phyloP scores from a whole-genome alignment of 2,329 filamentous ascomycete species.

The Penicillium sp. region DNA sequence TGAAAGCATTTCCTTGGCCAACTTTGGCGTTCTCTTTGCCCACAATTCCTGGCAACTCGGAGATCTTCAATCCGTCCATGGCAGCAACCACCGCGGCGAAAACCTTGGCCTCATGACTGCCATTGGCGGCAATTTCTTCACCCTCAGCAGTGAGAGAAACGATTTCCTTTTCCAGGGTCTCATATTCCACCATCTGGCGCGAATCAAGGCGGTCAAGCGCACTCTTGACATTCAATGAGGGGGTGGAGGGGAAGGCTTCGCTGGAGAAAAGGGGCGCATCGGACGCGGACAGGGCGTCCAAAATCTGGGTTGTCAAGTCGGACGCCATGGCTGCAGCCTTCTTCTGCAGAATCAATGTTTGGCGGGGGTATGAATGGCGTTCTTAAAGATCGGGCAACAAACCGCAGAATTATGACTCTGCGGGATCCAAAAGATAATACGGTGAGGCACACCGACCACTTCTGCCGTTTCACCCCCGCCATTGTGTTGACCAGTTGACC shows the following conservation, averaged over 20 bases:
- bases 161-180: constrained; percentile 77
- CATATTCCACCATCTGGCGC: constrained; percentile 82
- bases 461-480: constrained; percentile 23
- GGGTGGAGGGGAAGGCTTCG: constrained; percentile 65
- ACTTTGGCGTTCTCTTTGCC: constrained; percentile 56
- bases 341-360: constrained; percentile 26
- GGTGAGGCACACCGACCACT: constrained; percentile 27
- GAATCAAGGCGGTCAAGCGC: constrained; percentile 82
- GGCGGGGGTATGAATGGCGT: constrained; percentile 15
- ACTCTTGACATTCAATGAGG: constrained; percentile 73
- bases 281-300: constrained; percentile 63
- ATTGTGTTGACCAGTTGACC: constrained; percentile 2
- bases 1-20: constrained; percentile 94
- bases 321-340: constrained; percentile 41
- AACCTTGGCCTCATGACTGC: constrained; percentile 79
- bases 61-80: constrained; percentile 76
- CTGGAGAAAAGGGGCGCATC: constrained; percentile 64
- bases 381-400: constrained; percentile 26
- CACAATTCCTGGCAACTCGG: constrained; percentile 59
- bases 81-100: constrained; percentile 71
- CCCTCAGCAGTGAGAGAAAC: constrained; percentile 73
- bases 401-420: constrained; percentile 34
- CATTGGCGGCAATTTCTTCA: constrained; percentile 68
- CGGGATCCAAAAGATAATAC: constrained; percentile 22
- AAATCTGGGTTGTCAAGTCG: constrained; percentile 64